Base-by-base conservation (phyloP, 495 filamentous ascomycete genomes). In the Lindgomyces ingoldianus region DNA sequence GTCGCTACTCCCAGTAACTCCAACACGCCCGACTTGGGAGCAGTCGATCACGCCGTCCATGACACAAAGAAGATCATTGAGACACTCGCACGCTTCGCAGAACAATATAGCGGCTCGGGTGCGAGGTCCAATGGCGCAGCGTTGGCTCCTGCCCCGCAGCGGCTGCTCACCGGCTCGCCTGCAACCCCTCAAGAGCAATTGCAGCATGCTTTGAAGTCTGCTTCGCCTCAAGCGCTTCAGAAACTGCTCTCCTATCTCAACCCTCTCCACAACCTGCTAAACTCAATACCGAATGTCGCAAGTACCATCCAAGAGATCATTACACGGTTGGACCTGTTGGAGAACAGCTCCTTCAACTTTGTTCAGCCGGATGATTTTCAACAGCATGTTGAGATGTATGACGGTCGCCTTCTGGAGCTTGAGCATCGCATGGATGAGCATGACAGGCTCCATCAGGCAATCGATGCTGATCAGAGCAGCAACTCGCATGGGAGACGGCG, bases 361-460 rank as follows among this genome's bases (percentile, higher is more conserved):
- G 75, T 77, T 39, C 74, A 77, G 26, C 74, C 83, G 51, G 86
- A 89, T n/a, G 81, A 81, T 22, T 77, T 87, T 42, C 75, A 84
- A 39, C 83, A 86, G 21, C 80, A 77, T 33, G 77, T 85, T 72
- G 86, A 88, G 0, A 65, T 78, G n/a, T 55, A 80, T 22, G 87
- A 89, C 50, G 75, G 77, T 6, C 79, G 85, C 49, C 72, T 88
- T 4, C 77, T 80, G 14, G 86, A 90, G 4, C 76, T 88, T 14
- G 86, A 89, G 71, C 76, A 78, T n/a, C 79, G 84, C 41, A 73
- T 86, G 14, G 80, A 81, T 19, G 85, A 89, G 63, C 75, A 86
- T 25, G 85, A 88, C 45, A 82, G 82, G 67, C 47, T 71, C 4
- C 75, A 74, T 55, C 64, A 68, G 56, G 67, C 70, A 0, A 75